Base-by-base conservation (phyloP, 352 stramenopile genomes). In the Aphanomyces cochlioides region DNA sequence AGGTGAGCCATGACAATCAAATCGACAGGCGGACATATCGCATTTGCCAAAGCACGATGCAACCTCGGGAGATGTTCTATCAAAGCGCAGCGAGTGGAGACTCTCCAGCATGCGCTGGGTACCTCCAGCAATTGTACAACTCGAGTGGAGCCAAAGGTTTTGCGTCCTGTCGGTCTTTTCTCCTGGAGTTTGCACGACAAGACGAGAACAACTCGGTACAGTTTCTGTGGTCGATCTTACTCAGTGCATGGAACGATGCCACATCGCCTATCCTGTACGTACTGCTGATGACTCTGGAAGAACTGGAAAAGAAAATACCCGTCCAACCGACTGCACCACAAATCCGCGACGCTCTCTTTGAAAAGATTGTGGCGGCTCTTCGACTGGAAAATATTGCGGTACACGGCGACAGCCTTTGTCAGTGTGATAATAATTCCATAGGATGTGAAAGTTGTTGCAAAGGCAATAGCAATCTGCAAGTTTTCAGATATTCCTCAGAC, bases 401-500 rank as follows among this genome's bases (percentile, higher is more conserved):
- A 28, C 28, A 28, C 28, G 28, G 28, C 28, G 28, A 28, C 28
- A 28, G 28, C 28, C 2, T 2, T 28, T 28, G 28, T 28, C 28
- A 28, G 2, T 28, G 28, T 10, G 15, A 36, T 2, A 19, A 19
- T 17, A 19, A 12, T 58, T 58, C 1, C 15, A 10, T 61, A 67
- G 59, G 59, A 67, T 56, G 59, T 45, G n/a, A 67, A 67, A 40
- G 59, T 67, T 10, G 59, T 67, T 8, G 41, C 48, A 7, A 67
- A 67, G n/a, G 43, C 59, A 3, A 56, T 67, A 7, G 59, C 13
- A 7, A 17, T 67, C 10, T 56, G 28, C 21, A 3, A 36, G 1
- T 5, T 67, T 28, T 0, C 37, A 5, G 19, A 56, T 45, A n/a
- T 50, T 19, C 19, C 28, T 21, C 15, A 4, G 41, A 67, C 41